Percentiles rank a stretch among this genome's conserved stretches.
These are phyloP conservation scores for Asterophora parasitica DNA, from an alignment of 768 basidiomycete genomes.

Conservation along the genomic window DNA sequence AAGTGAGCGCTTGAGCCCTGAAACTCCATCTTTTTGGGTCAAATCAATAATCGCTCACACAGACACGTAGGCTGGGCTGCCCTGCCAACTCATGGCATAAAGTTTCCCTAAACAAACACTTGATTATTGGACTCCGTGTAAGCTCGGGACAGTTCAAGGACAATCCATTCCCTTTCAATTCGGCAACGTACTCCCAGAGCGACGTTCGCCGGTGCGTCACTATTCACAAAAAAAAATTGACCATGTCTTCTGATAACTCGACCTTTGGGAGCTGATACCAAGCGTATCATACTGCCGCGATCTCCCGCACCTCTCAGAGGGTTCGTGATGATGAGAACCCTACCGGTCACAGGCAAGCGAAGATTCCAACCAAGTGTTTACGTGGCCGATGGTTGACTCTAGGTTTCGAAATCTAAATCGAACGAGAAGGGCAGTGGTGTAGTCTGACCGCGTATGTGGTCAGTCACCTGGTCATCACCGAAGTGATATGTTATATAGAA, in stretches of 20 bases:
- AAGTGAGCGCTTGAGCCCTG: neutral
- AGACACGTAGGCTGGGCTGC: no score
- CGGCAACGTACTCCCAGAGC: slow-evolving; percentile 1
- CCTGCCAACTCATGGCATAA: neutral
- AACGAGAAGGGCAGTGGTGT: neutral
- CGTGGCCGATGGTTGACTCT: neutral
- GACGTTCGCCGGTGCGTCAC: neutral
- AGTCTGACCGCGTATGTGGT: neutral
- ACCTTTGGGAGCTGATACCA: neutral
- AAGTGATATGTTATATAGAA: neutral
- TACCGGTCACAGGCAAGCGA: neutral
- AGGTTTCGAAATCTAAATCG: slow-evolving; percentile 3
- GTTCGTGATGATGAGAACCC: slow-evolving; percentile 1
- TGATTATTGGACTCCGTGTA: neutral
- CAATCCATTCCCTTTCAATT: slow-evolving; percentile 3
- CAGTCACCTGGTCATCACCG: neutral
- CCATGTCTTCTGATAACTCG: neutral
- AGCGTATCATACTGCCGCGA: neutral
- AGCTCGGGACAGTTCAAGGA: neutral
- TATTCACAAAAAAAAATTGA: neutral
- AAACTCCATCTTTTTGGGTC: neutral
- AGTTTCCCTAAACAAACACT: neutral
- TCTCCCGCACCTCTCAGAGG: neutral
- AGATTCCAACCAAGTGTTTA: neutral
- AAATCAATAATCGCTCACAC: neutral